Conservation (phyloP, 192 early-diverging fungal genomes). For the Lunasporangiospora selenospora region DNA sequence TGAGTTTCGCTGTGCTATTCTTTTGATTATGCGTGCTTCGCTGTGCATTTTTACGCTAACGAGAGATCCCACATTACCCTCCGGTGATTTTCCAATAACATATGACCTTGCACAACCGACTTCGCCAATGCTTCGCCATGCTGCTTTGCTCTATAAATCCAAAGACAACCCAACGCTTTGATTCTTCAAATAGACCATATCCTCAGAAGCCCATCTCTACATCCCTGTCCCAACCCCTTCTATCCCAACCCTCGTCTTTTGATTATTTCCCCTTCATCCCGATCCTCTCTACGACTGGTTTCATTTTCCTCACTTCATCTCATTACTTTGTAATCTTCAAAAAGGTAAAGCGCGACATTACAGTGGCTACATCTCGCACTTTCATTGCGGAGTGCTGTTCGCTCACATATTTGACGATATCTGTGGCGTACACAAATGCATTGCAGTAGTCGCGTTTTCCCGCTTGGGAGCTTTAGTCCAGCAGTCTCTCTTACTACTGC, state of each 20-base stretch:
- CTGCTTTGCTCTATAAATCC: not conserved
- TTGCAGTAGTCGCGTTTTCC: constrained; percentile 27
- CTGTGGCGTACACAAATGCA: constrained; percentile 26
- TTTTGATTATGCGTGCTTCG: too few relatives aligned
- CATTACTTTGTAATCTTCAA: constrained; percentile 29
- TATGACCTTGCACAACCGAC: too few relatives aligned
- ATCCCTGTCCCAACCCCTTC: not conserved
- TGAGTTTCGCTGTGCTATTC: too few relatives aligned
- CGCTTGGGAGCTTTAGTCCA: constrained; percentile 28
- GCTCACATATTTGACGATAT: constrained; percentile 27
- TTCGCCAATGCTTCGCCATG: constrained; percentile 3
- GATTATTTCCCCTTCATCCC: constrained; percentile 18
- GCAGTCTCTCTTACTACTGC: constrained; percentile 28
- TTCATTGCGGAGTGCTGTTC: constrained; percentile 22
- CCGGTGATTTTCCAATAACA: too few relatives aligned
- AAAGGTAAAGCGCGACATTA: constrained; percentile 32
- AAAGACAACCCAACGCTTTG: not conserved
- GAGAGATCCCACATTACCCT: too few relatives aligned
- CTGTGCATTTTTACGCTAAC: too few relatives aligned
- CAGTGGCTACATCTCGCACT: constrained; percentile 24
- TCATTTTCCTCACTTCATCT: constrained; percentile 34
- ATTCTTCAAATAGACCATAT: constrained; percentile 4
- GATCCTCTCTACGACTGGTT: constrained; percentile 21
- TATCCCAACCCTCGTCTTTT: constrained; percentile 3
- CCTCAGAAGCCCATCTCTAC: constrained; percentile 4